phyloP scores from a whole-genome alignment of 2,329 filamentous ascomycete species.

The Cladosporium cucumerinum region DNA sequence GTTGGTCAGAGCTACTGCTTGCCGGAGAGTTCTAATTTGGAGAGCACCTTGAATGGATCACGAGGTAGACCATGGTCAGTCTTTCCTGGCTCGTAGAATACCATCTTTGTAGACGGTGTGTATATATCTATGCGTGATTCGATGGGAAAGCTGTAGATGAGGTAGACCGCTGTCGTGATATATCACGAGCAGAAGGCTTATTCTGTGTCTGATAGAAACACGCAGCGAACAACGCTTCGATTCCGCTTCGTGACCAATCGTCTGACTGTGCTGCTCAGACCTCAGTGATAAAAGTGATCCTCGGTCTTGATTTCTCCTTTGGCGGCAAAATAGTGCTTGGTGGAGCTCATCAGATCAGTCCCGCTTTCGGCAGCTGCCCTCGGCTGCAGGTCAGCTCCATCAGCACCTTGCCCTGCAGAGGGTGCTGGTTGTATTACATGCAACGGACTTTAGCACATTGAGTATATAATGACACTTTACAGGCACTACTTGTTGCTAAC shows the following conservation, averaged over 20 bases:
- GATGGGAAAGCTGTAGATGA: background rate
- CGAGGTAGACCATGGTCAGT: slow-evolving; percentile 52
- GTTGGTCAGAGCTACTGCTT: background rate
- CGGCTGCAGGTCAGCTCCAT: background rate
- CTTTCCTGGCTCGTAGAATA: slow-evolving; percentile 55
- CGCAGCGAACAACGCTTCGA: background rate
- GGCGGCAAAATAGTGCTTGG: background rate
- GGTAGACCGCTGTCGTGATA: background rate
- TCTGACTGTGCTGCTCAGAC: background rate
- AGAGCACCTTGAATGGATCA: slow-evolving; percentile 52
- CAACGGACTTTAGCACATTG: background rate
- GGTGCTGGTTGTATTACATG: background rate
- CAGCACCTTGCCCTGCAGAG: background rate
- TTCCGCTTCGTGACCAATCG: background rate
- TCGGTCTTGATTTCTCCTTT: background rate
- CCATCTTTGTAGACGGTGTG: slow-evolving; percentile 14
- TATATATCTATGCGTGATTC: background rate
- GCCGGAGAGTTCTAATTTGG: background rate
- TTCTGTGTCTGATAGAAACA: background rate
- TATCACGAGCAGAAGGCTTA: background rate
- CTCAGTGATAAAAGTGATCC: background rate
- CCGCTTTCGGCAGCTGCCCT: background rate
- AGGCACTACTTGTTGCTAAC: background rate
- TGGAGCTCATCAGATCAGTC: slow-evolving; percentile 6
- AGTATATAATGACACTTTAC: background rate